Conservation (phyloP, 2,329 filamentous ascomycete genomes). For the Ascochyta rabiei region DNA sequence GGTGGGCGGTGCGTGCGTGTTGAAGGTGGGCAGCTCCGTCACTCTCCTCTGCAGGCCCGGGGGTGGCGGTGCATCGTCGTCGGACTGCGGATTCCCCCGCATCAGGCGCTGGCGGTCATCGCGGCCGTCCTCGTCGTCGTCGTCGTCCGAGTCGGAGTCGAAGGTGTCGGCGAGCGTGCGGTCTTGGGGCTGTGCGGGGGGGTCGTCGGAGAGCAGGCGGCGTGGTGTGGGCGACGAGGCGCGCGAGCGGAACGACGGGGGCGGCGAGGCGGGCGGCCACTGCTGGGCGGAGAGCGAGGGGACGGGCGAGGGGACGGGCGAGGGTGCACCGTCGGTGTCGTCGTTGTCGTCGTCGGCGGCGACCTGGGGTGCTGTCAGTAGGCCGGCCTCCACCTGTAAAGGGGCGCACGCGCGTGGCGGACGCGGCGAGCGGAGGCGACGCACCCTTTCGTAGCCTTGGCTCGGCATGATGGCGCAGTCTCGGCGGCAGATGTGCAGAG, state of each 20-base stretch:
- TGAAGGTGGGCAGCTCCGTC: constrained; percentile 62
- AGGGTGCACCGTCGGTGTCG: constrained; percentile 53
- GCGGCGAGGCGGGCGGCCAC: constrained; percentile 55
- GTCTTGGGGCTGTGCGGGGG: constrained; percentile 65
- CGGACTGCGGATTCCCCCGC: constrained; percentile 61
- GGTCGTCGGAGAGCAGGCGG: constrained; percentile 60
- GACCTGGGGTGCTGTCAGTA: constrained; percentile 40
- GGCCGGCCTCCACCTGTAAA: background rate
- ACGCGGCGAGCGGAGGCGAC: constrained; percentile 30
- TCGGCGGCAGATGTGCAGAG: background rate
- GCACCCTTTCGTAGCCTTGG: constrained; percentile 57
- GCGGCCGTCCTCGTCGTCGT: constrained; percentile 67
- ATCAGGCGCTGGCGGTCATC: constrained; percentile 89
- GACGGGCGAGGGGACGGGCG: constrained; percentile 35
- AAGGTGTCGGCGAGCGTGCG: constrained; percentile 92
- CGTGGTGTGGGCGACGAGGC: constrained; percentile 69
- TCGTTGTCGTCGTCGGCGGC: constrained; percentile 54
- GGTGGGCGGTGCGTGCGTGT: constrained; percentile 46
- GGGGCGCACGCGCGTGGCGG: constrained; percentile 19
- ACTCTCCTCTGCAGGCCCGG: constrained; percentile 54
- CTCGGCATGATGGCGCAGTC: constrained; percentile 48
- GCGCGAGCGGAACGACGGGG: constrained; percentile 87
- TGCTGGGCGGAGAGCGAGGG: constrained; percentile 33
- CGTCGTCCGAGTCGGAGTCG: constrained; percentile 73
- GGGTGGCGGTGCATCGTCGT: constrained; percentile 32